phyloP scores from a whole-genome alignment of 2,329 filamentous ascomycete species.

The Colletotrichum melonis region DNA sequence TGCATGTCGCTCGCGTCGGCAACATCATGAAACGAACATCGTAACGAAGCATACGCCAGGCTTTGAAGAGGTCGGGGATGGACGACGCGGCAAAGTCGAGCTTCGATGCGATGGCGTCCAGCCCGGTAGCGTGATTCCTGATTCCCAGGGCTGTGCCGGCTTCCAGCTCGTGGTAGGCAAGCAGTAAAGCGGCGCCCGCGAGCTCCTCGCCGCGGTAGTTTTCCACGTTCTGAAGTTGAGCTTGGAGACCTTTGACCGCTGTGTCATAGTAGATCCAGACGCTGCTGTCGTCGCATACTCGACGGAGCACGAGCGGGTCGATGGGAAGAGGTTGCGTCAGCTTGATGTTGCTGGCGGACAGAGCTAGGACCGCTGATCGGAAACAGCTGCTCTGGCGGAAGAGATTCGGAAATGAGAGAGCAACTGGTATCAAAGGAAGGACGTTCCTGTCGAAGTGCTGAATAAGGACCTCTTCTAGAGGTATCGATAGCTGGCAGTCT shows the following conservation, averaged over 20 bases:
- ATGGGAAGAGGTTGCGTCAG: neutral
- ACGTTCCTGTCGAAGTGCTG: conserved; percentile 25
- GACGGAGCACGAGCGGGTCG: neutral
- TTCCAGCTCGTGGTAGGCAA: conserved; percentile 26
- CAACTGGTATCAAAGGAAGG: conserved; percentile 8
- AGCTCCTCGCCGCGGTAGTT: conserved; percentile 10
- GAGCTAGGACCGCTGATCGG: conserved; percentile 12
- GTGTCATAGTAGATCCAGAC: conserved; percentile 21
- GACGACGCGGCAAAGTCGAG: conserved; percentile 10
- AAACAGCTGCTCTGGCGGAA: conserved; percentile 23
- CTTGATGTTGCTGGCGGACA: conserved; percentile 22
- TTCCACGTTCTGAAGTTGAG: neutral
- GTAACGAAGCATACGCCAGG: conserved; percentile 28
- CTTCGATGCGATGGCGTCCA: conserved; percentile 19
- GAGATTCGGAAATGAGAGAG: conserved; percentile 10
- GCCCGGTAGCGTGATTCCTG: conserved; percentile 11
- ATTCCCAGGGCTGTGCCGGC: conserved; percentile 19
- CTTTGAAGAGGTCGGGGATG: conserved; percentile 26
- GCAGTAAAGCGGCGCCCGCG: conserved; percentile 19
- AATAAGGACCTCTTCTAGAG: conserved; percentile 14
- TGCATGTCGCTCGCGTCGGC: neutral
- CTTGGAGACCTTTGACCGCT: conserved; percentile 15
- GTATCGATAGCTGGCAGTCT: conserved; percentile 10
- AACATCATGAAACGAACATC: conserved; percentile 8
- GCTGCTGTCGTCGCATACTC: conserved; percentile 8